These are phyloP conservation scores for Penicillium subrubescens DNA, from an alignment of 495 filamentous ascomycete species.

Conservation along the genomic window DNA sequence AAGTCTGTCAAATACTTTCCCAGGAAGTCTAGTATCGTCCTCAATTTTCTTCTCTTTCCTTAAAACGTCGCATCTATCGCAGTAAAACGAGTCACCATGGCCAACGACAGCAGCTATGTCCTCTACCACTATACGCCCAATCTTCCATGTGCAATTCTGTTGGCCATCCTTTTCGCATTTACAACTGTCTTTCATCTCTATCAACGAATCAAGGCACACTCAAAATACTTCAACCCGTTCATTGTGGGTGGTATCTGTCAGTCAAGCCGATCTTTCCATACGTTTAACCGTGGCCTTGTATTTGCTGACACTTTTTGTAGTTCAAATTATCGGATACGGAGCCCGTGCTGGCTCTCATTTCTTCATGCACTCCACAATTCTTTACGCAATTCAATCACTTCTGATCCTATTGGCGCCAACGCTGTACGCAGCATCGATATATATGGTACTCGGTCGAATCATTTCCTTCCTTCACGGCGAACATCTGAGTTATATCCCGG, in stretches of 20 bases:
- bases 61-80: not conserved
- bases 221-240: slow-evolving; percentile 65
- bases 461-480: slow-evolving; percentile 46
- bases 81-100: not conserved
- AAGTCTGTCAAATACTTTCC: not conserved
- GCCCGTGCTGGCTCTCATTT: slow-evolving; percentile 42
- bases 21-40: not conserved
- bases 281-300: not conserved
- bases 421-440: slow-evolving; percentile 55
- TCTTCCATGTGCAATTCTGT: slow-evolving; percentile 5
- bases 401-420: slow-evolving; percentile 45
- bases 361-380: slow-evolving; percentile 11
- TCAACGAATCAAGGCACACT: slow-evolving; percentile 43
- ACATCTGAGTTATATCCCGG: slow-evolving; percentile 13
- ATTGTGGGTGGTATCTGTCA: slow-evolving; percentile 59
- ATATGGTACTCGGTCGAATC: slow-evolving; percentile 55
- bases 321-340: slow-evolving; percentile 57
- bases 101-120: not conserved
- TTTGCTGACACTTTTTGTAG: slow-evolving; percentile 22
- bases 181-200: slow-evolving; percentile 8
- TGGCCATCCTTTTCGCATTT: slow-evolving; percentile 25
- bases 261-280: slow-evolving; percentile 15
- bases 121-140: slow-evolving; percentile 20
- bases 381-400: slow-evolving; percentile 33
- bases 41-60: not conserved